These are phyloP conservation scores for Geotrichum restrictum DNA, from an alignment of 1,139 yeast genomes.

Conservation along the genomic window DNA sequence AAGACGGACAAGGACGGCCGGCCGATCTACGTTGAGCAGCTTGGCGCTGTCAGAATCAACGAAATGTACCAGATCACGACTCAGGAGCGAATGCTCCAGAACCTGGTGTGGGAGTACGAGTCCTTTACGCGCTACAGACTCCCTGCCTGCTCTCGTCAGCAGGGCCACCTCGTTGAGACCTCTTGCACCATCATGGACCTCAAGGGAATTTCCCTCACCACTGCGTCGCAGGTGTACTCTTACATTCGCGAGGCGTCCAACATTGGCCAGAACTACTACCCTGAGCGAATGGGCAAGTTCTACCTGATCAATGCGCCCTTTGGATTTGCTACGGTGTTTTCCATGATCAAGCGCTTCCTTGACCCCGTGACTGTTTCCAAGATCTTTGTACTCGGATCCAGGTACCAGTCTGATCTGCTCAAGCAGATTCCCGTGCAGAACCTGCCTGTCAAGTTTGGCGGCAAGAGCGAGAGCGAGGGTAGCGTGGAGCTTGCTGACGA, in stretches of 20 bases:
- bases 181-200: slow-evolving; percentile 94
- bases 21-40: slow-evolving; percentile 90
- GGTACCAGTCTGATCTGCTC: slow-evolving; percentile 74
- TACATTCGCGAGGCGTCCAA: slow-evolving; percentile 90
- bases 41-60: slow-evolving; percentile 81
- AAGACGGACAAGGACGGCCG: slow-evolving; percentile 96
- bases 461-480: slow-evolving; percentile 67
- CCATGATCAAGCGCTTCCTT: slow-evolving; percentile 83
- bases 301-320: slow-evolving; percentile 95
- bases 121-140: slow-evolving; percentile 76
- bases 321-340: slow-evolving; percentile 93
- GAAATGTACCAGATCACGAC: slow-evolving; percentile 93
- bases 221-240: slow-evolving; percentile 79
- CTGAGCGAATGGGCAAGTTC: slow-evolving; percentile 99
- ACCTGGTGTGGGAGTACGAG: slow-evolving; percentile 97
- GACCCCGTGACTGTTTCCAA: slow-evolving; percentile 98
- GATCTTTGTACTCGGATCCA: slow-evolving; percentile 79
- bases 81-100: slow-evolving; percentile 93
- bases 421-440: slow-evolving; percentile 92
- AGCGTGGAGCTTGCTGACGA: slow-evolving; percentile 80
- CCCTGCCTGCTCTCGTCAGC: slow-evolving; percentile 90
- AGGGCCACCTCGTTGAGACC: slow-evolving; percentile 78
- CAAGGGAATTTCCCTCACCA: slow-evolving; percentile 82
- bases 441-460: slow-evolving; percentile 89
- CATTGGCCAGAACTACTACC: slow-evolving; percentile 95